Conservation (phyloP, 2,329 filamentous ascomycete species). For the Hymenoscyphus fructigenus region DNA sequence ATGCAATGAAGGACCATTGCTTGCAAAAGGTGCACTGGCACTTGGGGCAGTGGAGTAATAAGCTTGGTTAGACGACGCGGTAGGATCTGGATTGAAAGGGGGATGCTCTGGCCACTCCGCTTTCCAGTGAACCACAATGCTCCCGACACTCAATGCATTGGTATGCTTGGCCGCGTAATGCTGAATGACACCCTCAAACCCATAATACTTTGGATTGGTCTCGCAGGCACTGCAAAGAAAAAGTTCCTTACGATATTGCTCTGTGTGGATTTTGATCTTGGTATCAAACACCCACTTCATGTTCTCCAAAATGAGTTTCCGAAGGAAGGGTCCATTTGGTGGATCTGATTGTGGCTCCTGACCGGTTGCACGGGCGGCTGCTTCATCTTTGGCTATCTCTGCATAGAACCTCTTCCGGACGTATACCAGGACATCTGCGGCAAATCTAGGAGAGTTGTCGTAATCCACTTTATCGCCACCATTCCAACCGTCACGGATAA, state of each 20-base stretch:
- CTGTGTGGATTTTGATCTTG: conserved; percentile 70
- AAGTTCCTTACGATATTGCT: conserved; percentile 65
- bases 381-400: conserved; percentile 54
- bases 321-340: conserved; percentile 53
- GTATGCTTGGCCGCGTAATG: conserved; percentile 85
- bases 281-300: conserved; percentile 85
- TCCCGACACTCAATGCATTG: conserved; percentile 65
- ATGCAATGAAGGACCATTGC: conserved; percentile 33
- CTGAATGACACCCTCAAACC: conserved; percentile 76
- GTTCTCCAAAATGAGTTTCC: conserved; percentile 72
- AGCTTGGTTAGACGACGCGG: conserved; percentile 36
- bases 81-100: conserved; percentile 67
- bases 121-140: conserved; percentile 74
- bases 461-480: conserved; percentile 62
- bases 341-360: conserved; percentile 48
- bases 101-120: conserved; percentile 75
- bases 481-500: conserved; percentile 65
- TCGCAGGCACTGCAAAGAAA: conserved; percentile 75
- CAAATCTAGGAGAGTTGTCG: conserved; percentile 66
- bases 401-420: conserved; percentile 67
- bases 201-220: conserved; percentile 64
- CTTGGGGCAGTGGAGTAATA: conserved; percentile 37
- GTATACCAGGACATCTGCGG: conserved; percentile 67
- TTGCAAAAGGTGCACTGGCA: conserved; percentile 36
- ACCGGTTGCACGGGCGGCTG: conserved; percentile 47